These are phyloP conservation scores for Macrotyloma uniflorum DNA, from an alignment of 306 rosid genomes.

Conservation along the genomic window DNA sequence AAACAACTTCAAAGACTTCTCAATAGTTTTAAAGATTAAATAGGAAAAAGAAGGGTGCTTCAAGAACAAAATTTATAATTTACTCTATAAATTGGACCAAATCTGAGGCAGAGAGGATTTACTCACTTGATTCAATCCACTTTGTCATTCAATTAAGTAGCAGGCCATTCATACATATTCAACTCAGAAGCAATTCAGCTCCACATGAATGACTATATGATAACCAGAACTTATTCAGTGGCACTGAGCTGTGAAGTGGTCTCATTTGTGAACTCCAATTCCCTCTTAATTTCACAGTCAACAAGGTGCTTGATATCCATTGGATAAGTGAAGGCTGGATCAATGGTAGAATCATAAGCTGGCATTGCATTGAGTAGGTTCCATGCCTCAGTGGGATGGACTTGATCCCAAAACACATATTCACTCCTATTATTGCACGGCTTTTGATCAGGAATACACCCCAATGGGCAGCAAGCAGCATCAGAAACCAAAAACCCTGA, in stretches of 20 bases:
- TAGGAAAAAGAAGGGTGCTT: too few species aligned
- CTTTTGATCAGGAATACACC: constrained; percentile 33
- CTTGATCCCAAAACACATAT: constrained; percentile 56
- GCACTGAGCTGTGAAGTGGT: constrained; percentile 25
- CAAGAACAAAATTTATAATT: too few species aligned
- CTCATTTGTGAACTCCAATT: constrained; percentile 11
- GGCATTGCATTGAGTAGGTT: constrained; percentile 35
- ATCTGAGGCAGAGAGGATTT: not conserved
- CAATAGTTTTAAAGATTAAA: too few species aligned
- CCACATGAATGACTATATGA: not conserved
- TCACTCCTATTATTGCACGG: constrained; percentile 55
- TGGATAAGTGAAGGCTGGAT: constrained; percentile 38
- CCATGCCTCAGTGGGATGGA: constrained; percentile 47
- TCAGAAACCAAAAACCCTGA: constrained; percentile 44
- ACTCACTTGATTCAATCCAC: not conserved
- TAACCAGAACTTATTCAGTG: not conserved
- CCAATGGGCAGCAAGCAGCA: constrained; percentile 44
- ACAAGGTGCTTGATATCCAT: constrained; percentile 46
- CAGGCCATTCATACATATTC: not conserved
- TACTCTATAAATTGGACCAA: not conserved
- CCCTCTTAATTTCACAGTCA: constrained; percentile 21
- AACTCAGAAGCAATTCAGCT: not conserved
- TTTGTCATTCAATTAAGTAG: not conserved
- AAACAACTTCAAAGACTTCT: too few species aligned
- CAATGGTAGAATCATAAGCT: constrained; percentile 6